Percentiles rank a stretch among this genome's conserved stretches.
Conservation (phyloP, 2,329 filamentous ascomycete genomes). For the Acarospora socialis region DNA sequence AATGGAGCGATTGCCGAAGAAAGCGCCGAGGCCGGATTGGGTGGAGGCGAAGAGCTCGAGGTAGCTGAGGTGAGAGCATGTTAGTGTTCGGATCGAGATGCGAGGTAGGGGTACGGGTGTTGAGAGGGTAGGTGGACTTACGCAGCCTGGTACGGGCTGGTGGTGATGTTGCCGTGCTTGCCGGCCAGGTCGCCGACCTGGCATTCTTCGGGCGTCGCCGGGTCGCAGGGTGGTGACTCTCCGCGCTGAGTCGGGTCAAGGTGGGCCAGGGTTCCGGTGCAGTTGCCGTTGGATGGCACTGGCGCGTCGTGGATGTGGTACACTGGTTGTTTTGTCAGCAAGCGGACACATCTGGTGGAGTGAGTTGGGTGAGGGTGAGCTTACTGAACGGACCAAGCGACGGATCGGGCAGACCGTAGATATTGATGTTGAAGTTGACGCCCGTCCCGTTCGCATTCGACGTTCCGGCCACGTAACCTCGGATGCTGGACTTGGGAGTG, state of each 20-base stretch:
- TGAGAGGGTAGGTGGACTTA: slow-evolving; percentile 15
- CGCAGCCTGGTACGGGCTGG: slow-evolving; percentile 19
- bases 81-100: not conserved
- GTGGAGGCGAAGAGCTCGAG: slow-evolving; percentile 37
- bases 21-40: slow-evolving; percentile 26
- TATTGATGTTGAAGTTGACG: slow-evolving; percentile 40
- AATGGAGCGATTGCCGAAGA: slow-evolving; percentile 39
- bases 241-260: slow-evolving; percentile 56
- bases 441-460: slow-evolving; percentile 38
- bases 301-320: slow-evolving; percentile 60
- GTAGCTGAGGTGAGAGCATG: slow-evolving; percentile 23
- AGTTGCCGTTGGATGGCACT: slow-evolving; percentile 55
- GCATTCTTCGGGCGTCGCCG: slow-evolving; percentile 45
- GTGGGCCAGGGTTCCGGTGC: slow-evolving; percentile 51
- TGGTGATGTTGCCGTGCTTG: slow-evolving; percentile 51
- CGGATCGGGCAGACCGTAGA: slow-evolving; percentile 42
- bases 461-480: slow-evolving; percentile 37
- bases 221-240: slow-evolving; percentile 47
- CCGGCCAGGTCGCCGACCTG: slow-evolving; percentile 65
- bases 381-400: slow-evolving; percentile 45
- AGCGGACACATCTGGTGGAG: slow-evolving; percentile 5
- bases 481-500: slow-evolving; percentile 39
- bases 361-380: slow-evolving; percentile 19
- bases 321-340: slow-evolving; percentile 27
- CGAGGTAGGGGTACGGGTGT: not conserved